Base-by-base conservation (phyloP, 1,139 yeast genomes). In the Taphrina communis region DNA sequence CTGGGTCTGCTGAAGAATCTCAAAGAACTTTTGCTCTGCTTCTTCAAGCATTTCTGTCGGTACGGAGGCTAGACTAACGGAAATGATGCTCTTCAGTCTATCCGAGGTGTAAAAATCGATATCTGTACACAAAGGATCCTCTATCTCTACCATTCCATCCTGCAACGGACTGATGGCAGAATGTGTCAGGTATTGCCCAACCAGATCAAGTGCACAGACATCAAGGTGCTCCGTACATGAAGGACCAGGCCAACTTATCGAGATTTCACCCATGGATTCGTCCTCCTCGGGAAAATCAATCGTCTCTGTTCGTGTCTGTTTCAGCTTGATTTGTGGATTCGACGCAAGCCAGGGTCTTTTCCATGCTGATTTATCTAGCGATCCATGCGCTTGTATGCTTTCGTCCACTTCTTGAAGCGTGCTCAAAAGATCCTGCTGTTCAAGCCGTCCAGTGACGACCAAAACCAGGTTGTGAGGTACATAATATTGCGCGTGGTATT, bases 271-370 rank as follows among this genome's bases (percentile, higher is more conserved):
- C 79, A 87, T 85, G 6, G 90, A 83, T 77, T 92, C 97, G 76
- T 92, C 97, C 69, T 85, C 83, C 74, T 94, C 98, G 0, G 99
- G 97, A 75, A 94, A 94, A 71, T 86, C 88, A 42, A 92, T 84
- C 9, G 81, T 82, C 61, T 84, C 82, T 19, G 84, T 79, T 14
- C 80, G 75, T 1, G 76, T 74, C 67, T 80, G 73, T 2, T 74
- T 65, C 19, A 83, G 77, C 5, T 82, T 81, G 11, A 81, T 79
- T 52, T 83, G 84, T 12, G 76, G 75, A n/a, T 80, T 78, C 0
- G 94, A 86, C 75, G 92, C 97, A 12, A 92, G 86, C 79, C 93
- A 94, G 14, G 98, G 98, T 71, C 97, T 82, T 51, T 70, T 70
- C 61, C 73, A 70, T 6, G 71, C 48, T 1, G 57, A 69, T 67